Evolutionary conservation across 2,329 filamentous ascomycete genomes (phyloP).

Genomic region (Epicoccum nigrum): DNA sequence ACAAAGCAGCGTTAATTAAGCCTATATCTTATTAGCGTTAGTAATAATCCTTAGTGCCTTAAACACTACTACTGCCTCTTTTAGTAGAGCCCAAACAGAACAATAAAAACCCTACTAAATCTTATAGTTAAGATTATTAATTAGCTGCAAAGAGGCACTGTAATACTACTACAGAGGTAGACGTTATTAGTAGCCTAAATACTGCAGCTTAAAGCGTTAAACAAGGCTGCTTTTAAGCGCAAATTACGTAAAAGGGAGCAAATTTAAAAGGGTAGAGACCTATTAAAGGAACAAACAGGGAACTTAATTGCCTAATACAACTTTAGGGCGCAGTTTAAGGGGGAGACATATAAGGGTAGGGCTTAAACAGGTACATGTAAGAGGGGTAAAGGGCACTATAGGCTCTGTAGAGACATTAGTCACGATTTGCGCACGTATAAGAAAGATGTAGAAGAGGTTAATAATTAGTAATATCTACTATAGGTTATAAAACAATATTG

Average conservation of each 20-base stretch:
- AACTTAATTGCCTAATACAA: conserved; percentile 1
- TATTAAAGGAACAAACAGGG: conserved; percentile 13
- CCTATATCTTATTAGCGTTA: conserved; percentile 4
- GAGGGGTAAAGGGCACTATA: neutral
- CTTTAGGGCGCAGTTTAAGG: conserved; percentile 1
- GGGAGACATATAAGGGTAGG: conserved; percentile 4
- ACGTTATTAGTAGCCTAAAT: neutral
- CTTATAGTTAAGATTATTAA: neutral
- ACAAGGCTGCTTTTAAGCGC: conserved; percentile 2
- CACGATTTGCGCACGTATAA: conserved; percentile 6
- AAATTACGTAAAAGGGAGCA: too few relatives aligned
- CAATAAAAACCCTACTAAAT: neutral
- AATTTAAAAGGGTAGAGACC: conserved; percentile 8
- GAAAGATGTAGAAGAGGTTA: conserved; percentile 5
- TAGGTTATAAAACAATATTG: conserved; percentile 1
- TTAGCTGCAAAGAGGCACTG: neutral
- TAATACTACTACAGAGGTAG: neutral
- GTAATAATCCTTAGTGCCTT: neutral
- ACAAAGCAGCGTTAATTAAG: too few relatives aligned
- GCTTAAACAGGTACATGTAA: neutral
- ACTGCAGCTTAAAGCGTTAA: conserved; percentile 1
- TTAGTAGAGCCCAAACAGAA: neutral
- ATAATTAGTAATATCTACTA: conserved; percentile 11
- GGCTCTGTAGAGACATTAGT: neutral
- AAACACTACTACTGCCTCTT: conserved; percentile 10